A percentile compares a stretch with the other conserved stretches of the same genome.
Conservation (phyloP, 2,329 filamentous ascomycete genomes). For the Colletotrichum tropicicola region DNA sequence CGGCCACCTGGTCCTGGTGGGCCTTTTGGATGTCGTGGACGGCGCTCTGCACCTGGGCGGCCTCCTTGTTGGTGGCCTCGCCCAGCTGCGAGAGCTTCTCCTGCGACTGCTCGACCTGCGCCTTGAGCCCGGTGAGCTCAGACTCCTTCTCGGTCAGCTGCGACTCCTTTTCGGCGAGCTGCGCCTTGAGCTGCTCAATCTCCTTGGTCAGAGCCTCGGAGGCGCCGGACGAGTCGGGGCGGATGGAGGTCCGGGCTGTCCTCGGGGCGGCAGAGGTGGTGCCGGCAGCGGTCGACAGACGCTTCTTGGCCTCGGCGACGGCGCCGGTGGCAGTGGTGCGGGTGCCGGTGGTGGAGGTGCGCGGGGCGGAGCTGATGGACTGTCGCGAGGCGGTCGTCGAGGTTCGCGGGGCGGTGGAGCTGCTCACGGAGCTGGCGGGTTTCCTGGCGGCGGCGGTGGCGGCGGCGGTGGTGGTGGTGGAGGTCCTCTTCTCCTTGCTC, state of each 20-base stretch:
- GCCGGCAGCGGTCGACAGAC: conserved; percentile 60
- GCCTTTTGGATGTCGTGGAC: conserved; percentile 26
- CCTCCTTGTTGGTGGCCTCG: conserved; percentile 57
- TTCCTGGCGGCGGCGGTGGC: conserved; percentile 42
- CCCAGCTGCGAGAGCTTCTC: conserved; percentile 64
- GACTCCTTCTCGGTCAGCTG: conserved; percentile 67
- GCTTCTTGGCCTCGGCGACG: conserved; percentile 63
- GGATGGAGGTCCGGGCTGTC: conserved; percentile 49
- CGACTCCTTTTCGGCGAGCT: conserved; percentile 65
- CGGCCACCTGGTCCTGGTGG: conserved; percentile 56
- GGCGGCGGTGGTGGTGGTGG: conserved; percentile 39
- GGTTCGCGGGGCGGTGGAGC: conserved; percentile 11
- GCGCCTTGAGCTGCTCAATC: conserved; percentile 67
- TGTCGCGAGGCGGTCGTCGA: conserved; percentile 28
- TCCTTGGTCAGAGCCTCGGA: conserved; percentile 59
- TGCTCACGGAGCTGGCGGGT: conserved; percentile 34
- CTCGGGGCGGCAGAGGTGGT: conserved; percentile 49
- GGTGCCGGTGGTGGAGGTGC: conserved; percentile 39
- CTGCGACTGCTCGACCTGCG: conserved; percentile 63
- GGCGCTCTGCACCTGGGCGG: conserved; percentile 43
- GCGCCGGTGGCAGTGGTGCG: conserved; percentile 40
- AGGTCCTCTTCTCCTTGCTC: conserved; percentile 44
- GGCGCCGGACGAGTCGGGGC: conserved; percentile 46
- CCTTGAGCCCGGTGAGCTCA: conserved; percentile 65
- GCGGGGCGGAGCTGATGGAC: conserved; percentile 31